These are phyloP conservation scores for Zymoseptoria crescenta DNA, from an alignment of 2,329 filamentous ascomycete genomes.

Conservation along the genomic window DNA sequence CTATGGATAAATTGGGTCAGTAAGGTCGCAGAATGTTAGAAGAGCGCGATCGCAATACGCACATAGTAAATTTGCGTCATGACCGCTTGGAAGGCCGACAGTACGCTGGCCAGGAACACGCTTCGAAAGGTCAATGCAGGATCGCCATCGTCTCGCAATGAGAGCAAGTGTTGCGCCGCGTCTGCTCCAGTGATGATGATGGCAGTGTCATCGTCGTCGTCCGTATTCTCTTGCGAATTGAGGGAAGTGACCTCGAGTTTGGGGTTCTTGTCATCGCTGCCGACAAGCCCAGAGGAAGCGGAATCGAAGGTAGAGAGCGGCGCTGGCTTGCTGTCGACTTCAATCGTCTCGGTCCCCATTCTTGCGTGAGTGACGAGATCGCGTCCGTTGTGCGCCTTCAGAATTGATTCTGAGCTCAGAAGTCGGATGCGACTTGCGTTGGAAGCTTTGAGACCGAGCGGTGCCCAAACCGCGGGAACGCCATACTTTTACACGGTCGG, in stretches of 20 bases:
- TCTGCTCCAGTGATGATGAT: slow-evolving; percentile 49
- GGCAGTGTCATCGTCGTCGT: slow-evolving; percentile 27
- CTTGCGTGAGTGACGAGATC: neutral
- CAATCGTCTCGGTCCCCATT: neutral
- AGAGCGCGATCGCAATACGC: slow-evolving; percentile 9
- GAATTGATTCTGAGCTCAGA: neutral
- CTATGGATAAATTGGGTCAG: slow-evolving; percentile 24
- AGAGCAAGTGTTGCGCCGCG: slow-evolving; percentile 42
- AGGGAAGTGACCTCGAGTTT: neutral
- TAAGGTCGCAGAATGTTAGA: neutral
- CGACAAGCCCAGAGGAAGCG: neutral
- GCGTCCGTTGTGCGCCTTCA: neutral
- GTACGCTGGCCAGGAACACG: slow-evolving; percentile 42
- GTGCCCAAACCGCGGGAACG: neutral
- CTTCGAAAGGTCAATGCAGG: slow-evolving; percentile 47
- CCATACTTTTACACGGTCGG: neutral
- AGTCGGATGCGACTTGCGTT: neutral
- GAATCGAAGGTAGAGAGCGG: neutral
- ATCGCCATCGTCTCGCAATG: slow-evolving; percentile 48
- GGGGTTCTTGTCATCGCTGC: neutral
- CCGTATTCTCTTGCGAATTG: neutral
- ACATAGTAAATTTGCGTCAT: slow-evolving; percentile 51
- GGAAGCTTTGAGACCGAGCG: neutral
- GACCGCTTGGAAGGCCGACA: slow-evolving; percentile 48
- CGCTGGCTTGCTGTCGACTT: neutral